Conservation (phyloP, 257 asterid genomes). For the Przewalskia tangutica region DNA sequence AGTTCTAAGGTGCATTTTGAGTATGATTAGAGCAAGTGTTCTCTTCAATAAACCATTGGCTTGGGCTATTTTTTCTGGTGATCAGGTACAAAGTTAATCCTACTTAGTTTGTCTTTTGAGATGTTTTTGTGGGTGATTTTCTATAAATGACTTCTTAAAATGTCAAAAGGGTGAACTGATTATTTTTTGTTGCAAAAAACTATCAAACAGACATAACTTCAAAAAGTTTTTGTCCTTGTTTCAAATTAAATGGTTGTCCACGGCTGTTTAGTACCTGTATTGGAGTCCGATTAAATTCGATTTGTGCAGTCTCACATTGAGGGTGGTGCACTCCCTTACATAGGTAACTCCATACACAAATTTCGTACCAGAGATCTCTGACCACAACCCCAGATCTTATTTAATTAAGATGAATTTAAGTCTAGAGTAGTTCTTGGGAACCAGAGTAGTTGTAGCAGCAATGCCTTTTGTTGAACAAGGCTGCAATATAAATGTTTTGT, state of each 20-base stretch:
- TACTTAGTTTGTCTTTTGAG: neutral
- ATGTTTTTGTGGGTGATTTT: neutral
- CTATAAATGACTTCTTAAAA: neutral
- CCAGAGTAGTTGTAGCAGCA: neutral
- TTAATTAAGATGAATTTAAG: neutral
- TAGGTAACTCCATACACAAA: neutral
- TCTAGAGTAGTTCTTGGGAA: neutral
- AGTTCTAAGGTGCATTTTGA: slow-evolving; percentile 62
- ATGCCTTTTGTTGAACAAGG: neutral
- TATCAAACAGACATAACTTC: neutral
- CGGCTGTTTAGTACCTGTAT: neutral
- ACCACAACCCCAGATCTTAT: neutral
- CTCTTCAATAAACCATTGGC: slow-evolving; percentile 93
- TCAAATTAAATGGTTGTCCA: neutral
- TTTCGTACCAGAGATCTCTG: neutral
- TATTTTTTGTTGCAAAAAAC: too few relatives aligned
- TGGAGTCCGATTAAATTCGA: neutral
- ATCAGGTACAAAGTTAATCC: slow-evolving; percentile 51
- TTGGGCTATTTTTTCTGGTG: slow-evolving; percentile 95
- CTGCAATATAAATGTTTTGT: neutral
- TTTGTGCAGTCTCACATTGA: too few relatives aligned
- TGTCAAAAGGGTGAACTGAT: too few relatives aligned
- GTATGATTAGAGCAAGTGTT: slow-evolving; percentile 69
- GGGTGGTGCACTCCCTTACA: accelerated
- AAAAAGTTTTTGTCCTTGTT: neutral